phyloP scores from a whole-genome alignment of 768 basidiomycete genomes.

The Termitomyces titanicus region DNA sequence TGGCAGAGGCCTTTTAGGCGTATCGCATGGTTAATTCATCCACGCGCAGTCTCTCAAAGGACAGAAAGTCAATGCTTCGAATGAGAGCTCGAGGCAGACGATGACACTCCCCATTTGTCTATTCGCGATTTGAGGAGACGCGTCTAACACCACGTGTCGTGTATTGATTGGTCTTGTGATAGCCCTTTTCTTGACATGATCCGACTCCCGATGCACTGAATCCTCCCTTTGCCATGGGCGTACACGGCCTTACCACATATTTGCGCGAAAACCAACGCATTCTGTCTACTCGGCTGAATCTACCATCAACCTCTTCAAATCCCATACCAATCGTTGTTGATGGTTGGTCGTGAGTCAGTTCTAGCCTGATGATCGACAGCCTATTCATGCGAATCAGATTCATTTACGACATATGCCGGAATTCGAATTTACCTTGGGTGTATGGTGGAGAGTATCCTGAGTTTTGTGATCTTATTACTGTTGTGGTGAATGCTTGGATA shows the following conservation, averaged over 20 bases:
- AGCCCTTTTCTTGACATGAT: no score
- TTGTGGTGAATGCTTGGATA: constrained; percentile 65
- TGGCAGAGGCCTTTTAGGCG: no score
- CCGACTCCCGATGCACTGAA: no score
- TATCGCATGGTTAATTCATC: no score
- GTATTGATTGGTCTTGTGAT: not conserved
- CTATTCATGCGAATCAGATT: constrained; percentile 43
- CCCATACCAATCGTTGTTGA: constrained; percentile 65
- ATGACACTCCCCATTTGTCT: no score
- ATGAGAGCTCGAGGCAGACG: no score
- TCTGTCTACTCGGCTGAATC: constrained; percentile 32
- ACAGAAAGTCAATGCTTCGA: no score
- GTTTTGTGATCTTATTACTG: constrained; percentile 45
- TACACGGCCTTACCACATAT: constrained; percentile 51
- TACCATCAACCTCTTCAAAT: constrained; percentile 11
- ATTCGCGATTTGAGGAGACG: not conserved
- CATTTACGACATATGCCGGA: constrained; percentile 63
- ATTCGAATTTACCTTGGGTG: constrained; percentile 71
- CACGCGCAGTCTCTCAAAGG: no score
- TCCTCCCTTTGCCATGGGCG: constrained; percentile 35
- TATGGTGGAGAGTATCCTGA: constrained; percentile 78
- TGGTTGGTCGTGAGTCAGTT: constrained; percentile 77
- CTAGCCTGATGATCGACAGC: constrained; percentile 5
- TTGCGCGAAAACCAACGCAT: constrained; percentile 44
- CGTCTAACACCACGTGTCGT: not conserved